Evolutionary conservation across 2,329 filamentous ascomycete genomes (phyloP), one percentile per base, ranked within the genome.

Genomic region (Penicillium brasilianum): DNA sequence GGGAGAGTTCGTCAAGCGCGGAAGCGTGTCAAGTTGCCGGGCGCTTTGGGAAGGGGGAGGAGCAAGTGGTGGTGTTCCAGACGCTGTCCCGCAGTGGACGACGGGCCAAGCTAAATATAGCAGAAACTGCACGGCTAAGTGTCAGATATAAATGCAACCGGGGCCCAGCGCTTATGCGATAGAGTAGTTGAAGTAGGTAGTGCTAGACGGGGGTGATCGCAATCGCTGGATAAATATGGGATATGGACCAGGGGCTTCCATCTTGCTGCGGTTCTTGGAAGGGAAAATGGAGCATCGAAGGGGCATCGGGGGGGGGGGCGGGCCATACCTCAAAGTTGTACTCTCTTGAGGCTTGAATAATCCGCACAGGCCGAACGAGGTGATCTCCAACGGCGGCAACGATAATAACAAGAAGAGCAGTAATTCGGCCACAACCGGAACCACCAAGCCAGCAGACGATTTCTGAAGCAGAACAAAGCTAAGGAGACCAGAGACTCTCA

Each of bases 51-150:
- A 34, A 50, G 59, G 61, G 61, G 60, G 48, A 54, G 50, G 60
- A 65, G 32, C n/a, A n/a, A n/a, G n/a, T n/a, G 50, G n/a, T 13
- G 34, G 50, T 66, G 60, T 63, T 67, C 66, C 62, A 68, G 64
- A 56, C 60, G 66, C 59, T 62, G 67, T 67, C 63, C 65, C 66
- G 68, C 69, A 63, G 62, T 64, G 50, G 63, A 49, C 57, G 64
- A 69, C 58, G 62, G 54, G 25, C 25, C 49, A 66, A 63, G 68
- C 73, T 76, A 76, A 76, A 72, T 74, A 73, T 76, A 76, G 73
- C 71, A 72, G 68, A 70, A 62, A 55, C 67, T 68, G 61, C 58
- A 62, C 64, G 53, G 63, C 67, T n/a, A 61, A 70, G 60, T 67
- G 70, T 71, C 66, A 71, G 67, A 69, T 67, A 71, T 56, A 62